These are phyloP conservation scores for Aurifilum marmelostoma DNA, from an alignment of 2,329 filamentous ascomycete species.

Conservation along the genomic window DNA sequence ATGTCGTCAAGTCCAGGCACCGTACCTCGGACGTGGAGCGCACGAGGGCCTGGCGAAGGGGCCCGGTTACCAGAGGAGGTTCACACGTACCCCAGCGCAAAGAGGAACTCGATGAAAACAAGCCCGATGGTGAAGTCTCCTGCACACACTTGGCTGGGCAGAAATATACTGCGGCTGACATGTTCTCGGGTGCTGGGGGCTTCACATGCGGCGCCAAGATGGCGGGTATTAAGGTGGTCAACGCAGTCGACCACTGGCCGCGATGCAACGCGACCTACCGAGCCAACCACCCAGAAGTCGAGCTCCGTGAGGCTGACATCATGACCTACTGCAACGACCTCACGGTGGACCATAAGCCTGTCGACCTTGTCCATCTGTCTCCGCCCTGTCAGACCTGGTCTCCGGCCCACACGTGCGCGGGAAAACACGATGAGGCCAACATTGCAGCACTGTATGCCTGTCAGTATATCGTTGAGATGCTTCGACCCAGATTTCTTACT, in stretches of 20 bases:
- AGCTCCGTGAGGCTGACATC: conserved; percentile 53
- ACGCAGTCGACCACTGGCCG: conserved; percentile 65
- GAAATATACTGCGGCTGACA: conserved; percentile 70
- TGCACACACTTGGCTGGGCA: conserved; percentile 38
- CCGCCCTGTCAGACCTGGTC: conserved; percentile 81
- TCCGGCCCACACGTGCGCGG: conserved; percentile 65
- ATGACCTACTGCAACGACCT: conserved; percentile 31
- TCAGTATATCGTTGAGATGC: conserved; percentile 57
- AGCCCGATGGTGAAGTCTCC: not conserved
- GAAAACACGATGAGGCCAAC: conserved; percentile 68
- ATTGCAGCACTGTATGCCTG: conserved; percentile 61
- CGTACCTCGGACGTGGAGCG: conserved; percentile 36
- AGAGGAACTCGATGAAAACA: conserved; percentile 30
- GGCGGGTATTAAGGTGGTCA: conserved; percentile 60
- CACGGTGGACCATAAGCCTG: conserved; percentile 43
- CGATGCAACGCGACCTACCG: conserved; percentile 61
- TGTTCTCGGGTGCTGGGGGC: conserved; percentile 75
- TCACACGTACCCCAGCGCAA: conserved; percentile 39
- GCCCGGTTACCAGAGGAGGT: conserved; percentile 43
- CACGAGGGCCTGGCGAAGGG: conserved; percentile 44
- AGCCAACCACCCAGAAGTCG: conserved; percentile 58
- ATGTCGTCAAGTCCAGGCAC: conserved; percentile 35
- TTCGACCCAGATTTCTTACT: conserved; percentile 70
- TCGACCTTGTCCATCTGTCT: conserved; percentile 73
- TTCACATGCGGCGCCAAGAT: conserved; percentile 65